Conservation (phyloP, 2,329 filamentous ascomycete genomes). For the Exophiala oligosperma region DNA sequence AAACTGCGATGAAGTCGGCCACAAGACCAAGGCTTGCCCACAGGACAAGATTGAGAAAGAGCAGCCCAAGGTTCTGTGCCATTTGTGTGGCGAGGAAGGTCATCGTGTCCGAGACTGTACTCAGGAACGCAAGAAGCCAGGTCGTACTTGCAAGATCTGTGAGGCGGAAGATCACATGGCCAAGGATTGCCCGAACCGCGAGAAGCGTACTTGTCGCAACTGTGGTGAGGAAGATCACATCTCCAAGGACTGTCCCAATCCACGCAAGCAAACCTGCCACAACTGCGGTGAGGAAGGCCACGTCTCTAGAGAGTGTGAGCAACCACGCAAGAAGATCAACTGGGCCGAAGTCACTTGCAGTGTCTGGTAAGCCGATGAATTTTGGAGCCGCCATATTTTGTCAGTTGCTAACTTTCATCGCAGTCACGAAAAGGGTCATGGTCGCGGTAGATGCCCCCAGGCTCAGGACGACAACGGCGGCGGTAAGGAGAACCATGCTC, state of each 20-base stretch:
- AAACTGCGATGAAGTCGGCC: constrained; percentile 54
- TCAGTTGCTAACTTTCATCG: not conserved
- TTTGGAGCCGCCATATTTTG: not conserved
- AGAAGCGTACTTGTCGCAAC: constrained; percentile 51
- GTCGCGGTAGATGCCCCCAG: constrained; percentile 20
- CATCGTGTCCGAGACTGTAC: constrained; percentile 52
- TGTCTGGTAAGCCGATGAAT: constrained; percentile 15
- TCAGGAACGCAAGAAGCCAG: constrained; percentile 31
- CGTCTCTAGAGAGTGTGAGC: constrained; percentile 49
- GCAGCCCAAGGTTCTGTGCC: constrained; percentile 49
- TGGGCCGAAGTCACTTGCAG: constrained; percentile 23
- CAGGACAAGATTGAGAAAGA: constrained; percentile 45
- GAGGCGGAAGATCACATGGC: constrained; percentile 28
- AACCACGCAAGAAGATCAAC: constrained; percentile 31
- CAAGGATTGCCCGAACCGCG: constrained; percentile 29
- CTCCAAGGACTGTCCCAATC: constrained; percentile 36
- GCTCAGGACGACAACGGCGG: constrained; percentile 10
- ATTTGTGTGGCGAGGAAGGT: constrained; percentile 46
- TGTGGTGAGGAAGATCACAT: constrained; percentile 51
- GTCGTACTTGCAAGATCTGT: constrained; percentile 29
- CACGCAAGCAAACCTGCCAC: constrained; percentile 46
- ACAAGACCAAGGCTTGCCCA: constrained; percentile 48
- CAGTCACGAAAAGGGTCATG: constrained; percentile 24
- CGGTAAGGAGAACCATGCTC: constrained; percentile 19
- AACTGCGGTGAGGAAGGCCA: constrained; percentile 52